Percentiles rank a stretch among this genome's conserved stretches.
phyloP scores from a whole-genome alignment of 495 filamentous ascomycete species.

The Cryomyces minteri region DNA sequence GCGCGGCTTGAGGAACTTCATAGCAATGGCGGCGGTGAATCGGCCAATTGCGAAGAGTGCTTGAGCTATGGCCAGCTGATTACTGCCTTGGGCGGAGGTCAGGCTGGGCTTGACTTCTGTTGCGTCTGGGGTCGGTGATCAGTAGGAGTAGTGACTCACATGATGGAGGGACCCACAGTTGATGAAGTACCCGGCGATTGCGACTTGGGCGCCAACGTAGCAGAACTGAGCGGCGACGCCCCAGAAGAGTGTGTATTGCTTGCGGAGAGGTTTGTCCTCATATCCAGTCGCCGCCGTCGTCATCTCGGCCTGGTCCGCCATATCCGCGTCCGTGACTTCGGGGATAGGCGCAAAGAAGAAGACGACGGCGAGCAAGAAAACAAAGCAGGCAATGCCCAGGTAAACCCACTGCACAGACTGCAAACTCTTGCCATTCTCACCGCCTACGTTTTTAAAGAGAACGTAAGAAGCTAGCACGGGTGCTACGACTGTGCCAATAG shows the following conservation, averaged over 20 bases:
- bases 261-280: constrained; percentile 33
- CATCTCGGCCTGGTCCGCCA: constrained; percentile 34
- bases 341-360: constrained; percentile 43
- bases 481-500: constrained; percentile 43
- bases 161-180: constrained; percentile 15
- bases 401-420: constrained; percentile 57
- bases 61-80: constrained; percentile 46
- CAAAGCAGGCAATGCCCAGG: constrained; percentile 51
- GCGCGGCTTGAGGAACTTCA: constrained; percentile 21
- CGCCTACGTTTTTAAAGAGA: constrained; percentile 36
- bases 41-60: constrained; percentile 46
- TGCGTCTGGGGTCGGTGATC: no score
- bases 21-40: constrained; percentile 35
- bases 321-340: constrained; percentile 59
- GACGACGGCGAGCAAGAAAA: constrained; percentile 41
- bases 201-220: constrained; percentile 51
- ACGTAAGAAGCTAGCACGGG: constrained; percentile 49
- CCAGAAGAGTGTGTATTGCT: constrained; percentile 49
- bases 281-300: constrained; percentile 17
- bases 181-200: constrained; percentile 37
- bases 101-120: neutral
- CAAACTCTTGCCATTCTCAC: constrained; percentile 30
- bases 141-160: no score
- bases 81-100: constrained; percentile 12
- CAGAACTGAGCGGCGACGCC: constrained; percentile 50